Evolutionary conservation across 2,329 filamentous ascomycete species (phyloP).

Genomic region (Zarea fungicola): DNA sequence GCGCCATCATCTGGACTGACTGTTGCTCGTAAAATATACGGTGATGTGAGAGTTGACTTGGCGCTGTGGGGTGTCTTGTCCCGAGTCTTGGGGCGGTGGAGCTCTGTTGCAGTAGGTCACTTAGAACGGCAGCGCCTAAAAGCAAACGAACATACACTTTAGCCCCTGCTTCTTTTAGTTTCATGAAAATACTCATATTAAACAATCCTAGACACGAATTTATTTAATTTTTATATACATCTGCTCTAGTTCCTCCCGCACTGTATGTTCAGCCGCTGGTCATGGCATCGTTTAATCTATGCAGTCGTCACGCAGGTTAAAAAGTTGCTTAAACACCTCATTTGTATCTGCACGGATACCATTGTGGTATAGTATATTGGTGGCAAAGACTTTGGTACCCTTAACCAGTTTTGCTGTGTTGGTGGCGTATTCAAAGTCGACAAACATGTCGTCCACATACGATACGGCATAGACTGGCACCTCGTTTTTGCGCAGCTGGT

Average conservation of each 20-base stretch:
- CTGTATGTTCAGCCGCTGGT: not conserved
- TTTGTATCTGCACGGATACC: conserved; percentile 68
- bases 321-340: conserved; percentile 71
- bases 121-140: not conserved
- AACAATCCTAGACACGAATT: too few relatives aligned
- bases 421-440: conserved; percentile 68
- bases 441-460: conserved; percentile 89
- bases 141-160: not conserved
- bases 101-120: not conserved
- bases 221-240: not conserved
- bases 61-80: not conserved
- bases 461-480: conserved; percentile 83
- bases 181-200: too few relatives aligned
- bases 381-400: conserved; percentile 74
- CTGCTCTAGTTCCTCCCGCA: not conserved
- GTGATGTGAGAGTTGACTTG: conserved; percentile 1
- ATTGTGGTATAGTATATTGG: conserved; percentile 84
- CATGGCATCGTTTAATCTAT: conserved; percentile 41
- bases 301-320: conserved; percentile 66
- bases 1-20: conserved; percentile 30
- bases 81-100: conserved; percentile 1
- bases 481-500: conserved; percentile 67
- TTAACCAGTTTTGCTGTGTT: conserved; percentile 71
- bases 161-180: not conserved
- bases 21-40: too few relatives aligned